These are phyloP conservation scores for Corylus avellana DNA, from an alignment of 306 rosid species.

Conservation along the genomic window DNA sequence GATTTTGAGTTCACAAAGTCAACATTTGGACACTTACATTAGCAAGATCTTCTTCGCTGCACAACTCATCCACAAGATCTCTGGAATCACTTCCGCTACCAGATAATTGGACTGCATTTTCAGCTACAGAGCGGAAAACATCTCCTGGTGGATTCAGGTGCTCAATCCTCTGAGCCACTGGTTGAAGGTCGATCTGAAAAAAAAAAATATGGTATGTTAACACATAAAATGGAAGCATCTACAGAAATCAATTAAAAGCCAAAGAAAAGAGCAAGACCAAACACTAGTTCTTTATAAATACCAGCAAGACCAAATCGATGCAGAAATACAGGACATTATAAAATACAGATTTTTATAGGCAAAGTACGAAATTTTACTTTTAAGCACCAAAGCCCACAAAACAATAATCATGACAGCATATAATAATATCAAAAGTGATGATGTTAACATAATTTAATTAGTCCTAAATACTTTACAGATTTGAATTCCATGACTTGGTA, in stretches of 20 bases:
- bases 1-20: not conserved
- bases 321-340: not conserved
- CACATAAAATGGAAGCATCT: not conserved
- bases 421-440: not conserved
- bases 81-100: conserved; percentile 44
- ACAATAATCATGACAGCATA: not conserved
- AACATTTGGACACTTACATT: conserved; percentile 40
- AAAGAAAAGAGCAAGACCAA: not conserved
- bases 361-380: not conserved
- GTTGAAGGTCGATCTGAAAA: conserved; percentile 56
- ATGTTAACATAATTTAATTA: not conserved
- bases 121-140: conserved; percentile 71
- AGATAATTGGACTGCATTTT: conserved; percentile 59
- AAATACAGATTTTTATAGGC: not conserved
- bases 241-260: not conserved
- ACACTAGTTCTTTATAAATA: not conserved
- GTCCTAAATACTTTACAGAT: not conserved
- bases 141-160: conserved; percentile 48
- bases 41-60: conserved; percentile 64
- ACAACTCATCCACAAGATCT: conserved; percentile 71
- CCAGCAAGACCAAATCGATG: not conserved
- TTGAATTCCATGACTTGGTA: not conserved
- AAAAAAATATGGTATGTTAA: not conserved
- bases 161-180: conserved; percentile 60
- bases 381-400: not conserved